Conservation (phyloP, 1,284 basidiomycete genomes). For the Leccinum pachyderme region DNA sequence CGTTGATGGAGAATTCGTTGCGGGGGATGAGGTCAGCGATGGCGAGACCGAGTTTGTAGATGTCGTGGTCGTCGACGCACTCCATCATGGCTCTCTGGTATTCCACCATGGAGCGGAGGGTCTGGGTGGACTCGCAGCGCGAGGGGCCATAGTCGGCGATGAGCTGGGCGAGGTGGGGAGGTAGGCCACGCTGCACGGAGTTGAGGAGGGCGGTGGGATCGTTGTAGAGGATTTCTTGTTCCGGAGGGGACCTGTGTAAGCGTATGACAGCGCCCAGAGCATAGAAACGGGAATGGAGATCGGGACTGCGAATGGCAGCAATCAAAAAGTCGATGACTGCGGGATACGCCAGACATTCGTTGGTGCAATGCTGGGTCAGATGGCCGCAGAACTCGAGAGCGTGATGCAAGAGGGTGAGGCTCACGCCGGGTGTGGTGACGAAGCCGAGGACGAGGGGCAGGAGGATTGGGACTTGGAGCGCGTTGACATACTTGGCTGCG, state of each 20-base stretch:
- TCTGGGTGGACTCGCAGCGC: constrained; percentile 46
- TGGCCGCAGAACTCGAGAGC: constrained; percentile 45
- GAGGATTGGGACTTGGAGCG: constrained; percentile 45
- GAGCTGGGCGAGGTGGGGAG: constrained; percentile 44
- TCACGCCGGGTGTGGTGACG: constrained; percentile 44
- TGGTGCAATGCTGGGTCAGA: constrained; percentile 43
- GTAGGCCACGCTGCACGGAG: constrained; percentile 41
- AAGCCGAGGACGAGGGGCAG: constrained; percentile 43
- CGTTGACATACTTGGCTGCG: constrained; percentile 36
- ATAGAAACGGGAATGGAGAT: constrained; percentile 48
- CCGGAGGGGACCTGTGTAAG: constrained; percentile 40
- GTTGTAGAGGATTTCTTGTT: constrained; percentile 42
- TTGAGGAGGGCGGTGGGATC: constrained; percentile 46
- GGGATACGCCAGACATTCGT: constrained; percentile 43
- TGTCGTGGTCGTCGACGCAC: constrained; percentile 44
- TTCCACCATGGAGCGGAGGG: constrained; percentile 38
- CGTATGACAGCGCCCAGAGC: constrained; percentile 53
- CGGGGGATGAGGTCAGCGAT: constrained; percentile 48
- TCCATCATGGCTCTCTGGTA: constrained; percentile 54
- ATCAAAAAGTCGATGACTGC: constrained; percentile 49
- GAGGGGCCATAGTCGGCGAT: constrained; percentile 48
- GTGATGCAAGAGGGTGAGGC: constrained; percentile 48
- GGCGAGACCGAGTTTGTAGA: constrained; percentile 49
- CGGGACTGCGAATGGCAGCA: constrained; percentile 50
- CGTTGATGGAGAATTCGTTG: constrained; percentile 57